Percentiles rank a stretch among this genome's conserved stretches.
These are phyloP conservation scores for Adansonia rubrostipa DNA, from an alignment of 441 rosid species.

Conservation along the genomic window DNA sequence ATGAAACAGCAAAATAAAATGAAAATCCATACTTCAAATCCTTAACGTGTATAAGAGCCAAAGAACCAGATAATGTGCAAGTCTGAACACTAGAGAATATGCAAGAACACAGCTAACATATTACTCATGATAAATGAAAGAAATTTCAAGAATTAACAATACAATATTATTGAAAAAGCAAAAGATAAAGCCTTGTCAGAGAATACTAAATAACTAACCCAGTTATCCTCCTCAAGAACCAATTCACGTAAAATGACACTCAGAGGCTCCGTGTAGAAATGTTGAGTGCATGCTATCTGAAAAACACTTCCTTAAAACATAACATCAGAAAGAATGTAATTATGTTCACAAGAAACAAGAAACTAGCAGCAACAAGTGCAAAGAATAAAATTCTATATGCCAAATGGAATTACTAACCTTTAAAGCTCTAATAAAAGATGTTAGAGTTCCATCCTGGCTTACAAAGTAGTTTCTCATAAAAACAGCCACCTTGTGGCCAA, in stretches of 20 bases:
- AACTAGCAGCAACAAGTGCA: slow-evolving; percentile 18
- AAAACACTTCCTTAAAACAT: slow-evolving; percentile 28
- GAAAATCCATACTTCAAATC: not conserved
- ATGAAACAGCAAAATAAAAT: not conserved
- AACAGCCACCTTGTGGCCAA: slow-evolving; percentile 76
- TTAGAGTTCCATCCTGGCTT: slow-evolving; percentile 84
- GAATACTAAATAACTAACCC: slow-evolving; percentile 48
- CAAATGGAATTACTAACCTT: slow-evolving; percentile 58
- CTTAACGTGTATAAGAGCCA: not conserved
- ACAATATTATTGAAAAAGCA: not conserved
- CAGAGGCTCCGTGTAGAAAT: slow-evolving; percentile 73
- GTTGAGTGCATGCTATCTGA: slow-evolving; percentile 90
- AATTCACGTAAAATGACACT: slow-evolving; percentile 63
- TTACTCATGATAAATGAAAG: slow-evolving; percentile 4
- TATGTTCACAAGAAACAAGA: slow-evolving; percentile 15
- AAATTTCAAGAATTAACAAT: not conserved
- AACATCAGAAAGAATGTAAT: slow-evolving; percentile 23
- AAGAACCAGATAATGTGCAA: not conserved
- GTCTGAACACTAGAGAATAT: not conserved
- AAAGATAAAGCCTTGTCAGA: slow-evolving; percentile 7
- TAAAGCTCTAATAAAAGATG: slow-evolving; percentile 80
- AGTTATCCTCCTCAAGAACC: slow-evolving; percentile 48
- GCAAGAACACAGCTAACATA: not conserved
- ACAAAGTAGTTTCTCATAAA: slow-evolving; percentile 78
- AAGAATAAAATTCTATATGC: slow-evolving; percentile 1